Base-by-base conservation (phyloP, 1,139 yeast species). In the Suhomyces guaymorum region DNA sequence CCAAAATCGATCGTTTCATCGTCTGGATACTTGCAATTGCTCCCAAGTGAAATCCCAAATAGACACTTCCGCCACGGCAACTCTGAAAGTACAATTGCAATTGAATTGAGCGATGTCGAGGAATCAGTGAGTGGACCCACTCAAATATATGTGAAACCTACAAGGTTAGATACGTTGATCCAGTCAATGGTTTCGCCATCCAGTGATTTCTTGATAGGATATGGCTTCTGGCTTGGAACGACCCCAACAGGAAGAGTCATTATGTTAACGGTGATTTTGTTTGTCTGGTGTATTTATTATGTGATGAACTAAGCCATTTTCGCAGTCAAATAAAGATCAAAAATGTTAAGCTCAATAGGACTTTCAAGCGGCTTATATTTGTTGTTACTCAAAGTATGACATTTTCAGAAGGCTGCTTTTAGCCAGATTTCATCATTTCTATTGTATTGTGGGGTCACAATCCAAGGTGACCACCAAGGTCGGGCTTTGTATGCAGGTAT, bases 81-180 rank as follows among this genome's bases (percentile, higher is more conserved):
- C 14, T 28, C 26, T n/a, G 41, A 30, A 13, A 27, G 35, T 22
- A 19, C 24, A 8, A 20, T 20, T n/a, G 33, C 32, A 2, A 37
- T 30, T 19, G 42, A 22, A 25, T 37, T 29, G 20, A 38, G 18
- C 23, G 33, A 22, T 16, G 24, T 32, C 11, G 61, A 51, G 17
- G 57, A 51, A 19, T 47, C 57, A 1, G 56, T 59, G 4, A 60
- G 66, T 39, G 75, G 74, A 0, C 73, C 75, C 7, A 72, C 75
- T 3, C 65, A 62, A 38, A 54, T 69, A 3, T 73, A 70, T 47
- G 54, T 73, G 51, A 63, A 58, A 35, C 70, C 78, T 6, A 69
- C 75, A 3, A 58, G 54, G 27, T 29, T 57, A 3, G 78, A 73
- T 46, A 52, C 48, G 20, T 28, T 66, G 3, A 46, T 49, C 8